Conservation (phyloP, 2,329 filamentous ascomycete genomes). For the Cadophora luteo-olivacea region DNA sequence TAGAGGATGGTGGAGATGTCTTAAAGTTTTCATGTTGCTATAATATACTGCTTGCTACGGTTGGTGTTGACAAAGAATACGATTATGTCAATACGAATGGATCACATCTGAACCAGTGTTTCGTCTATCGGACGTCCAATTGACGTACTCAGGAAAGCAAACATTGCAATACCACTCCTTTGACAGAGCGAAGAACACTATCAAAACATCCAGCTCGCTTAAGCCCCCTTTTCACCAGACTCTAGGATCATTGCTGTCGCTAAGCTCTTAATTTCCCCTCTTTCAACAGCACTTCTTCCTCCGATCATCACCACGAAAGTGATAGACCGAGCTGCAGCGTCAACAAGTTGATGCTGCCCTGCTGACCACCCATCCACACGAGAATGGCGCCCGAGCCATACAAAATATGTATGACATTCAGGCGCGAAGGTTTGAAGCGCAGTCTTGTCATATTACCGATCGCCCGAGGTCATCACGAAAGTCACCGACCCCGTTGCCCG, state of each 20-base stretch:
- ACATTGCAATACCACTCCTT: not conserved
- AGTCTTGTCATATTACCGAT: not conserved
- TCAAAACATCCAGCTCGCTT: conserved; percentile 12
- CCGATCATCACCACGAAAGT: not conserved
- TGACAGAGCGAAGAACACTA: not conserved
- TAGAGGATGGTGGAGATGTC: not conserved
- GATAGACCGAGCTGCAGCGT: not conserved
- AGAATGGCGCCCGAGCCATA: not conserved
- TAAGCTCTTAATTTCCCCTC: too few relatives aligned
- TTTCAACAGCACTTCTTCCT: not conserved
- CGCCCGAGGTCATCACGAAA: conserved; percentile 17
- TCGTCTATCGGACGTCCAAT: not conserved
- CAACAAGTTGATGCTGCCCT: not conserved
- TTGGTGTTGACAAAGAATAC: not conserved
- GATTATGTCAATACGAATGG: not conserved
- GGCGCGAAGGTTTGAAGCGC: not conserved
- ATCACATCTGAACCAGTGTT: not conserved
- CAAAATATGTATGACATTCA: not conserved
- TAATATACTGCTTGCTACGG: not conserved
- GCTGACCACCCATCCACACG: not conserved
- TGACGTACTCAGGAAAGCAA: not conserved
- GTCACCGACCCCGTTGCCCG: conserved; percentile 20
- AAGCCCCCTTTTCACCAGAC: not conserved
- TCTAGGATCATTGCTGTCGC: not conserved
- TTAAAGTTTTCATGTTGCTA: not conserved